phyloP scores from a whole-genome alignment of 2,329 filamentous ascomycete species.

The Plectosphaerella plurivora region DNA sequence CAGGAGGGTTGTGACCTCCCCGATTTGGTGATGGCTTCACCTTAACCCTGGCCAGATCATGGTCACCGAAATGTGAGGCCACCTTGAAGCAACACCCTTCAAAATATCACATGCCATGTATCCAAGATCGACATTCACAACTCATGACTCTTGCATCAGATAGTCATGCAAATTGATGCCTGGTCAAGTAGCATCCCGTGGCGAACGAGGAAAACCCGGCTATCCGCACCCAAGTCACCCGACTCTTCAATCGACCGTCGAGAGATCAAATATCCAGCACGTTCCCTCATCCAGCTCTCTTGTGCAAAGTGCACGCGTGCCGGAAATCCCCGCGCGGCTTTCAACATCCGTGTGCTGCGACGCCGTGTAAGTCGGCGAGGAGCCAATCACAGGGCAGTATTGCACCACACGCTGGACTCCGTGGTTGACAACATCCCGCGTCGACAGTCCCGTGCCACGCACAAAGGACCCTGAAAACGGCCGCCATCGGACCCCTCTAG shows the following conservation, averaged over 20 bases:
- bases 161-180: too few species aligned
- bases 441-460: too few species aligned
- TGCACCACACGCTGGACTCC: neutral
- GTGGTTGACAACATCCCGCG: neutral
- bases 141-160: too few species aligned
- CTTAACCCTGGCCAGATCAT: neutral
- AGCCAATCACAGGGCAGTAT: neutral
- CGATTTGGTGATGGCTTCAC: neutral
- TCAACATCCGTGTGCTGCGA: too few species aligned
- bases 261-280: neutral
- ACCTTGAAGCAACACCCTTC: neutral
- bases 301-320: neutral
- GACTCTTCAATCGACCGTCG: neutral
- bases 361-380: neutral
- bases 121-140: neutral
- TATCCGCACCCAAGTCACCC: neutral
- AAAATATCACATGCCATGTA: neutral
- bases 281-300: neutral
- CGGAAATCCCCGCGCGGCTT: neutral
- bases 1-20: neutral
- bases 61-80: neutral
- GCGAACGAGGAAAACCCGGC: too few species aligned
- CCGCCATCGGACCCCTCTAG: too few species aligned
- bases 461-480: too few species aligned
- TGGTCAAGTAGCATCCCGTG: too few species aligned